These are phyloP conservation scores for Verticillium zaregamsianum DNA, from an alignment of 2,329 filamentous ascomycete species.

Conservation along the genomic window DNA sequence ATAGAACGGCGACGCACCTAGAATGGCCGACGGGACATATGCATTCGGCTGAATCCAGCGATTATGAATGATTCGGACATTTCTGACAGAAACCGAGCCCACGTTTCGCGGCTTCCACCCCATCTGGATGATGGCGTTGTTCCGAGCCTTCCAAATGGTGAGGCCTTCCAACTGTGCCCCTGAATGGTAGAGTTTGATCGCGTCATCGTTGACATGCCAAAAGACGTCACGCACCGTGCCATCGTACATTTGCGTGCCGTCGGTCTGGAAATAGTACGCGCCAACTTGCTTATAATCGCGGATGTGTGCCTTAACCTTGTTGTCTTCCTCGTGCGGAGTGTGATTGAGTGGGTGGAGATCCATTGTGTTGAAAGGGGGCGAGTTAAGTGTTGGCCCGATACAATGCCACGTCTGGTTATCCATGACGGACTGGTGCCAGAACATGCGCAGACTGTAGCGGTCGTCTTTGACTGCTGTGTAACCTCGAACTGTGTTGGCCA, in stretches of 20 bases:
- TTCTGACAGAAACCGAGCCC: slow-evolving; percentile 19
- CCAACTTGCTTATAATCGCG: slow-evolving; percentile 34
- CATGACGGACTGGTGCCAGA: slow-evolving; percentile 16
- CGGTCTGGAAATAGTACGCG: slow-evolving; percentile 30
- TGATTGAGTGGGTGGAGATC: slow-evolving; percentile 21
- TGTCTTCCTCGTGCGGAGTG: slow-evolving; percentile 7
- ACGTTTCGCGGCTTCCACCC: slow-evolving; percentile 26
- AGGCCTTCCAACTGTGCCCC: slow-evolving; percentile 17
- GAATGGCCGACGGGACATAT: slow-evolving; percentile 15
- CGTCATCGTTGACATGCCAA: slow-evolving; percentile 30
- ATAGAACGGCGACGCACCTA: slow-evolving; percentile 17
- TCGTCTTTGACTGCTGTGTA: slow-evolving; percentile 24
- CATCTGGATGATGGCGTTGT: slow-evolving; percentile 28
- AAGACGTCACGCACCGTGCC: slow-evolving; percentile 26
- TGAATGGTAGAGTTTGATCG: slow-evolving; percentile 30
- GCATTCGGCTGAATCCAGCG: slow-evolving; percentile 15
- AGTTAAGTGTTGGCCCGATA: slow-evolving; percentile 23
- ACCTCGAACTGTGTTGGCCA: slow-evolving; percentile 24
- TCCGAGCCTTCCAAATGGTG: slow-evolving; percentile 25
- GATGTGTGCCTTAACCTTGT: slow-evolving; percentile 13
- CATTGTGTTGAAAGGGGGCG: slow-evolving; percentile 32
- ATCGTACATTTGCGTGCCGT: slow-evolving; percentile 29
- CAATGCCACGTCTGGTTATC: slow-evolving; percentile 19
- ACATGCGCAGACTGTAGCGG: slow-evolving; percentile 24
- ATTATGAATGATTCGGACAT: slow-evolving; percentile 21